A percentile compares a stretch with the other conserved stretches of the same genome.
Conservation (phyloP, 2,329 filamentous ascomycete species). For the Stachybotrys chlorohalonatus region DNA sequence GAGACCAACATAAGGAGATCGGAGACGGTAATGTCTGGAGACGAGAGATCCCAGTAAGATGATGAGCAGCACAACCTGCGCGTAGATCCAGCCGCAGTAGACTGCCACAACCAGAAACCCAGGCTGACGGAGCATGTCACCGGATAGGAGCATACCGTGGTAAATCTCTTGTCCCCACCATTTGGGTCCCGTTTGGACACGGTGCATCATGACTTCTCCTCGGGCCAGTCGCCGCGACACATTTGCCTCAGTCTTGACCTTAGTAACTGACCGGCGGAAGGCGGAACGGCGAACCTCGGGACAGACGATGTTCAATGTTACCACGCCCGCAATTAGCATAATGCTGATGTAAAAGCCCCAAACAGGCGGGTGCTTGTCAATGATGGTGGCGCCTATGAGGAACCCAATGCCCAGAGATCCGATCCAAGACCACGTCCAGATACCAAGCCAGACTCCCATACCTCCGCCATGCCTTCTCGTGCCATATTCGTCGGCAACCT, state of each 20-base stretch:
- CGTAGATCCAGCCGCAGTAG: conserved; percentile 74
- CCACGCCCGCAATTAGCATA: conserved; percentile 53
- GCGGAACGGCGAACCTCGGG: conserved; percentile 64
- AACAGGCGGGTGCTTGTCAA: conserved; percentile 52
- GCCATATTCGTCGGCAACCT: conserved; percentile 58
- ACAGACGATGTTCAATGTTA: conserved; percentile 61
- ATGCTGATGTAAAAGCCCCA: conserved; percentile 73
- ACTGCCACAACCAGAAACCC: conserved; percentile 63
- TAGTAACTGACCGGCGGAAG: conserved; percentile 58
- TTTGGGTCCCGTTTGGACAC: conserved; percentile 59
- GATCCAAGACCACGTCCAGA: conserved; percentile 72
- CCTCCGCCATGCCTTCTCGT: conserved; percentile 67
- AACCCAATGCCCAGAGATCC: conserved; percentile 66
- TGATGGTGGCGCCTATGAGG: conserved; percentile 60
- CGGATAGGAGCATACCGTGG: conserved; percentile 56
- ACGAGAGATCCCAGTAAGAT: conserved; percentile 63
- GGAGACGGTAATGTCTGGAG: conserved; percentile 57
- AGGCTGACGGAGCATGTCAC: conserved; percentile 64
- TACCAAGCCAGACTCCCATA: conserved; percentile 69
- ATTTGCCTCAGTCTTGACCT: conserved; percentile 46
- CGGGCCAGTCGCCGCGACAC: conserved; percentile 53
- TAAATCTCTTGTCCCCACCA: conserved; percentile 73
- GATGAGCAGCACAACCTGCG: conserved; percentile 64
- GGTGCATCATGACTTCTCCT: conserved; percentile 70
- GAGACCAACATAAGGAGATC: conserved; percentile 56